A percentile compares a stretch with the other conserved stretches of the same genome.
phyloP scores from a whole-genome alignment of 2,329 filamentous ascomycete genomes.

The Botryotinia narcissicola region DNA sequence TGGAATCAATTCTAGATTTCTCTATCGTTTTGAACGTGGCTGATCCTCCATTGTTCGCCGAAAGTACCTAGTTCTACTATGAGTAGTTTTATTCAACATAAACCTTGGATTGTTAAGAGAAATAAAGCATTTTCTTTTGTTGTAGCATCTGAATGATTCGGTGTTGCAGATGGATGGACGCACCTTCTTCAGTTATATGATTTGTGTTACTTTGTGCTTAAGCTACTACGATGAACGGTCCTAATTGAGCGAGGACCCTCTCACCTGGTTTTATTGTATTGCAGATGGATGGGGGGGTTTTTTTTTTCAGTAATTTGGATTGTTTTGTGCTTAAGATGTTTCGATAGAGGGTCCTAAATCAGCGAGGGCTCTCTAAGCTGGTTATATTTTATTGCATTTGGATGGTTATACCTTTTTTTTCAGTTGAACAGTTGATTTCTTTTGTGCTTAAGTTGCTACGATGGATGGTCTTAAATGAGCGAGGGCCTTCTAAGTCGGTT shows the following conservation, averaged over 20 bases:
- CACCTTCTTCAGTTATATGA: accelerated
- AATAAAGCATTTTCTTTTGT: neutral
- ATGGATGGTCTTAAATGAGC: no score
- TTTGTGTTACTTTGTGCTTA: neutral
- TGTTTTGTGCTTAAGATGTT: neutral
- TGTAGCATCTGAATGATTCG: neutral
- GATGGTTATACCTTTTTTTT: no score
- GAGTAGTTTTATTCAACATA: neutral
- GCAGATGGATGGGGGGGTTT: neutral
- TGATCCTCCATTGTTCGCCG: neutral
- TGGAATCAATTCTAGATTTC: neutral
- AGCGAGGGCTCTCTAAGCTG: neutral
- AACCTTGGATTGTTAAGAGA: neutral
- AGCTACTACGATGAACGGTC: neutral
- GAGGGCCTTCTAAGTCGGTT: no score
- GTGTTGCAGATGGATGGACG: neutral
- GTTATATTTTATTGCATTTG: no score
- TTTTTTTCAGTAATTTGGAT: neutral
- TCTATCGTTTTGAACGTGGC: neutral
- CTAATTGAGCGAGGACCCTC: neutral
- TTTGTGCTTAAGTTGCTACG: no score
- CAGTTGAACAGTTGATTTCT: no score
- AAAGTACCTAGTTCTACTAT: neutral
- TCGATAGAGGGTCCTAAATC: neutral
- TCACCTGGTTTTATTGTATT: neutral